Evolutionary conservation across 176 grass and related monocot species (phyloP).

Genomic region (Zea mays): DNA sequence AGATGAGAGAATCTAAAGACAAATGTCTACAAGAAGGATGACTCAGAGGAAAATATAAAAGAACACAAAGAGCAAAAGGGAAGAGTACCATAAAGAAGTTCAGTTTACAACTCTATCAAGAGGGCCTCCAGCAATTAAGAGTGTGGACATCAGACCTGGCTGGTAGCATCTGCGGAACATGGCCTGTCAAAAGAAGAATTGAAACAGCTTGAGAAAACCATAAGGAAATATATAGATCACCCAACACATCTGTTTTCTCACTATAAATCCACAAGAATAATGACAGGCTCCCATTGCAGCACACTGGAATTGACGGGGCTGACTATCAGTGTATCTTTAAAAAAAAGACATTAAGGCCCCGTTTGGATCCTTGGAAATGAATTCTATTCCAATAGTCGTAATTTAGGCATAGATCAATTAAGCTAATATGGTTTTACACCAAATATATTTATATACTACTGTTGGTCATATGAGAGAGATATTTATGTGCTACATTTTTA

Average conservation of each 20-base stretch:
- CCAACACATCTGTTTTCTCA: constrained; percentile 8
- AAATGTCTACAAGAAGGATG: neutral
- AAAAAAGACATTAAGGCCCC: constrained; percentile 6
- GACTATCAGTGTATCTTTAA: constrained; percentile 27
- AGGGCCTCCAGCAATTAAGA: constrained; percentile 89
- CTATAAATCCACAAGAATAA: constrained; percentile 17
- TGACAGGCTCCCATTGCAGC: constrained; percentile 18
- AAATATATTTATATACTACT: too few relatives aligned
- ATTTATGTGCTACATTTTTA: too few relatives aligned
- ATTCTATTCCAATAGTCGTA: too few relatives aligned
- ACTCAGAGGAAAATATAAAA: neutral
- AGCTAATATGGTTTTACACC: too few relatives aligned
- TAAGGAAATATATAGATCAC: constrained; percentile 24
- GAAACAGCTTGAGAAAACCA: constrained; percentile 15
- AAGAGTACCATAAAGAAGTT: constrained; percentile 42
- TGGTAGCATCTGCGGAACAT: constrained; percentile 70
- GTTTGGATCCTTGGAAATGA: too few relatives aligned
- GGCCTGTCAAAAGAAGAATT: constrained; percentile 43
- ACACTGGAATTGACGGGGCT: neutral
- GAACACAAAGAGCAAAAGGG: constrained; percentile 1
- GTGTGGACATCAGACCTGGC: constrained; percentile 67
- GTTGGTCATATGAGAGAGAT: too few relatives aligned
- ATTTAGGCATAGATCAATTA: too few relatives aligned
- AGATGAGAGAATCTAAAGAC: neutral
- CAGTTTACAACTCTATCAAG: constrained; percentile 46